Conservation (phyloP, 2,329 filamentous ascomycete species). For the Stenocarpella maydis region DNA sequence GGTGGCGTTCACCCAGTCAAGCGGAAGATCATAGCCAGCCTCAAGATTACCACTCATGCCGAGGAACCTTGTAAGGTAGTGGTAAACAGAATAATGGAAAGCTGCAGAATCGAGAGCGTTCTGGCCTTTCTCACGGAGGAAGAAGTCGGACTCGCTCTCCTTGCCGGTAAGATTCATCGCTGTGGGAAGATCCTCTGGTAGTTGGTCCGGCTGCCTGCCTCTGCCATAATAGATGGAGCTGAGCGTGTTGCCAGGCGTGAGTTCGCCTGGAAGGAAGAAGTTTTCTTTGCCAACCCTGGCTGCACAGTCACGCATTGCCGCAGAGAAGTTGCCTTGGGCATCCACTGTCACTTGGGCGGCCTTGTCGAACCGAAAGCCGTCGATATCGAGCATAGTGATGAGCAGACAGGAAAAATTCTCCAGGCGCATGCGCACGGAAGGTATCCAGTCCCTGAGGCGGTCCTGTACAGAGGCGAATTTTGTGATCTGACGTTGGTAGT, state of each 20-base stretch:
- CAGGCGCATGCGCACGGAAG: conserved; percentile 64
- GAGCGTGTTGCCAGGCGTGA: conserved; percentile 68
- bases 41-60: conserved; percentile 66
- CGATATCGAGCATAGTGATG: conserved; percentile 69
- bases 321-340: conserved; percentile 65
- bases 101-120: conserved; percentile 66
- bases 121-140: conserved; percentile 60
- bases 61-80: conserved; percentile 67
- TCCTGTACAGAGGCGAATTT: conserved; percentile 75
- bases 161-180: conserved; percentile 58
- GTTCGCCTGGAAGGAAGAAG: conserved; percentile 71
- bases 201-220: conserved; percentile 64
- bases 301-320: conserved; percentile 65
- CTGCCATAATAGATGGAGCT: conserved; percentile 69
- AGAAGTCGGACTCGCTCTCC: conserved; percentile 50
- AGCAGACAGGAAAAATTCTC: conserved; percentile 70
- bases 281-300: conserved; percentile 65
- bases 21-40: conserved; percentile 60
- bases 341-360: conserved; percentile 71
- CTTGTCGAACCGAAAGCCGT: conserved; percentile 73
- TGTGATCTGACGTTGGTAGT: conserved; percentile 69
- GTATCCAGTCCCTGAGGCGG: conserved; percentile 70
- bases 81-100: conserved; percentile 72
- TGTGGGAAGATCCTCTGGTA: conserved; percentile 53
- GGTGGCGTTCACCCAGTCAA: conserved; percentile 62